Percentiles rank a stretch among this genome's conserved stretches.
These are phyloP conservation scores for Musa balbisiana DNA, from an alignment of 202 grass and related monocot species.

Conservation along the genomic window DNA sequence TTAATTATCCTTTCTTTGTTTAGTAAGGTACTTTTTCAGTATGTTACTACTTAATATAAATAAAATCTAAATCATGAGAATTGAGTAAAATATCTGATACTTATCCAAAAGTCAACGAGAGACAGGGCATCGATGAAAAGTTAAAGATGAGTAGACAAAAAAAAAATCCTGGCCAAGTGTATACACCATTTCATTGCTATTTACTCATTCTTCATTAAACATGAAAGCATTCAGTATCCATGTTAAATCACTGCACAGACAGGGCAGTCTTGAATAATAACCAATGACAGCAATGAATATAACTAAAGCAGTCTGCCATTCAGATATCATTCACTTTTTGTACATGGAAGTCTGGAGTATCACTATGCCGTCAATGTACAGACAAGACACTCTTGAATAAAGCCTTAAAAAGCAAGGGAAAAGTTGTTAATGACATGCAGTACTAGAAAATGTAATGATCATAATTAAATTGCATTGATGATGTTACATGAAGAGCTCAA, in stretches of 20 bases:
- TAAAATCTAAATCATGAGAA: too few species aligned
- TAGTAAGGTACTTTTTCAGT: not conserved
- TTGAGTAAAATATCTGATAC: not conserved
- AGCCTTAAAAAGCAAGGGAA: not conserved
- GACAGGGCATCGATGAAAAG: not conserved
- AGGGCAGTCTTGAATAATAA: too few species aligned
- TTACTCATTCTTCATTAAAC: too few species aligned
- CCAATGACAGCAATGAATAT: too few species aligned
- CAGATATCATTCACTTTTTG: not conserved
- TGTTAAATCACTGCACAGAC: too few species aligned
- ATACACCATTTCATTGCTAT: not conserved
- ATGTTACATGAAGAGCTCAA: not conserved
- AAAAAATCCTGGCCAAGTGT: not conserved
- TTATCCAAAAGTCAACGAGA: not conserved
- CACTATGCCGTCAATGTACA: not conserved
- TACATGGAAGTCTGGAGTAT: not conserved
- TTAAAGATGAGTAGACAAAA: not conserved
- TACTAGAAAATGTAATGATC: not conserved
- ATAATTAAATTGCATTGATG: not conserved
- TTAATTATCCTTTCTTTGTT: not conserved
- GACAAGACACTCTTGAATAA: not conserved
- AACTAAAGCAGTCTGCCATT: too few species aligned
- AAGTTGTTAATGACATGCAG: not conserved
- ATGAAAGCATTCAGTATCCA: too few species aligned
- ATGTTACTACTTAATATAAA: too few species aligned